Conservation (phyloP, 352 stramenopile genomes). For the Pythium volutum region DNA sequence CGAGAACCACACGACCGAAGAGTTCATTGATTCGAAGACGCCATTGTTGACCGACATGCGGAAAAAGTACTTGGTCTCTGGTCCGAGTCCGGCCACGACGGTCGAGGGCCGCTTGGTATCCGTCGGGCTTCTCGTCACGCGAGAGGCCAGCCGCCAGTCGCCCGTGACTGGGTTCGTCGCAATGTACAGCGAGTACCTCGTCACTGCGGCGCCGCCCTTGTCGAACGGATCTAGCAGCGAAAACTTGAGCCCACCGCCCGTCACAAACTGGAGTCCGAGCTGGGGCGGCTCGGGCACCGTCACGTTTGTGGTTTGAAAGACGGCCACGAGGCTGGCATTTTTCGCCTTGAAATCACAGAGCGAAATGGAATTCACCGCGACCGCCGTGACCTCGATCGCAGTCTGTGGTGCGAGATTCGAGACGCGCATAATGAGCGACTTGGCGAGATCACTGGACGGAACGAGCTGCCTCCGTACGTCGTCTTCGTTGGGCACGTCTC, state of each 20-base stretch:
- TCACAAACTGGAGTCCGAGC: slow-evolving; percentile 26
- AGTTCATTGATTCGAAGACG: slow-evolving; percentile 42
- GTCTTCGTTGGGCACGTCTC: slow-evolving; percentile 17
- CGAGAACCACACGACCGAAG: slow-evolving; percentile 25
- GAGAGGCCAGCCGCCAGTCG: slow-evolving; percentile 41
- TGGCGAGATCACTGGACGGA: slow-evolving; percentile 16
- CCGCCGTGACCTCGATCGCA: slow-evolving; percentile 30
- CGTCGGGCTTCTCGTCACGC: neutral
- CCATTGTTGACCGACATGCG: slow-evolving; percentile 44
- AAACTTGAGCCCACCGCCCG: slow-evolving; percentile 50
- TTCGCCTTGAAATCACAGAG: slow-evolving; percentile 40
- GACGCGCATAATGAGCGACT: slow-evolving; percentile 28
- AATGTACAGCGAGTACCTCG: slow-evolving; percentile 41
- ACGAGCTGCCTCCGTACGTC: neutral
- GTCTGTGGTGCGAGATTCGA: slow-evolving; percentile 28
- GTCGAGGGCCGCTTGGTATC: slow-evolving; percentile 11
- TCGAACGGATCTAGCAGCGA: slow-evolving; percentile 43
- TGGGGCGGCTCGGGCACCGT: slow-evolving; percentile 30
- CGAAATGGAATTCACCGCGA: slow-evolving; percentile 43
- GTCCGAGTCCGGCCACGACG: slow-evolving; percentile 31
- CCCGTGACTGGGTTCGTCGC: slow-evolving; percentile 11
- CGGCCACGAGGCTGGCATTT: slow-evolving; percentile 16
- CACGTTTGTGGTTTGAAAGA: slow-evolving; percentile 27
- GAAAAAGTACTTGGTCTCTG: slow-evolving; percentile 36
- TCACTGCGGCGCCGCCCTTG: slow-evolving; percentile 39